Conservation (phyloP, 352 stramenopile species). For the Plasmopara halstedii region DNA sequence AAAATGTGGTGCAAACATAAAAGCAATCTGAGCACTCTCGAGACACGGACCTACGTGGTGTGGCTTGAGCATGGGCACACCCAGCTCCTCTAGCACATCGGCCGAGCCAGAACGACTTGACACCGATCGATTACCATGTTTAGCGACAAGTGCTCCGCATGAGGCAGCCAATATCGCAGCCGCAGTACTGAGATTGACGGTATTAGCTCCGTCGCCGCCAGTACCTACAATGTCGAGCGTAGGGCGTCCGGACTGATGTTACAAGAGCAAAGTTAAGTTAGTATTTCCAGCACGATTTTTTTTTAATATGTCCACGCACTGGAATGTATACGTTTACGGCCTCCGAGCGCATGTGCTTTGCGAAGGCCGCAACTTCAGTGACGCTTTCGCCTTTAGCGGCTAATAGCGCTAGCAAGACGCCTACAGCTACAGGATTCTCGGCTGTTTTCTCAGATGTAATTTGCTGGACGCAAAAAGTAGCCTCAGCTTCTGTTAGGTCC, state of each 20-base stretch:
- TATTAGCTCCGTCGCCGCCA: slow-evolving; percentile 96
- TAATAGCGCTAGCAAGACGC: slow-evolving; percentile 91
- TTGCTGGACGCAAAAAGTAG: slow-evolving; percentile 54
- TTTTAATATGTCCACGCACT: slow-evolving; percentile 14
- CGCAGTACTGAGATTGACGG: slow-evolving; percentile 97
- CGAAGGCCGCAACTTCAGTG: slow-evolving; percentile 93
- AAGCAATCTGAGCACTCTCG: slow-evolving; percentile 89
- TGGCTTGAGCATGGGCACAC: slow-evolving; percentile 92
- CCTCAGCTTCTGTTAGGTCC: slow-evolving; percentile 62
- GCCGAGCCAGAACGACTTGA: slow-evolving; percentile 92
- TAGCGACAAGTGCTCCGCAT: slow-evolving; percentile 91
- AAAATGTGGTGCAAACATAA: slow-evolving; percentile 97
- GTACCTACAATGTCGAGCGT: slow-evolving; percentile 98
- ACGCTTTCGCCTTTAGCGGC: slow-evolving; percentile 92
- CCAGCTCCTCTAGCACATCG: slow-evolving; percentile 96
- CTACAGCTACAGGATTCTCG: slow-evolving; percentile 68
- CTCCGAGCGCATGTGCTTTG: slow-evolving; percentile 92
- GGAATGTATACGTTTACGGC: slow-evolving; percentile 75
- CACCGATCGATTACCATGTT: slow-evolving; percentile 96
- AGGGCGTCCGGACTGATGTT: slow-evolving; percentile 40
- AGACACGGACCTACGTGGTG: slow-evolving; percentile 90
- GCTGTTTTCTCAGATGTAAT: slow-evolving; percentile 60
- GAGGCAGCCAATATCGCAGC: slow-evolving; percentile 92
- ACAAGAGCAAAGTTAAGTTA: slow-evolving; percentile 6
- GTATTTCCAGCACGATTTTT: neutral